Percentiles rank a stretch among this genome's conserved stretches.
These are phyloP conservation scores for Phytophthora kernoviae DNA, from an alignment of 352 stramenopile genomes.

Conservation along the genomic window DNA sequence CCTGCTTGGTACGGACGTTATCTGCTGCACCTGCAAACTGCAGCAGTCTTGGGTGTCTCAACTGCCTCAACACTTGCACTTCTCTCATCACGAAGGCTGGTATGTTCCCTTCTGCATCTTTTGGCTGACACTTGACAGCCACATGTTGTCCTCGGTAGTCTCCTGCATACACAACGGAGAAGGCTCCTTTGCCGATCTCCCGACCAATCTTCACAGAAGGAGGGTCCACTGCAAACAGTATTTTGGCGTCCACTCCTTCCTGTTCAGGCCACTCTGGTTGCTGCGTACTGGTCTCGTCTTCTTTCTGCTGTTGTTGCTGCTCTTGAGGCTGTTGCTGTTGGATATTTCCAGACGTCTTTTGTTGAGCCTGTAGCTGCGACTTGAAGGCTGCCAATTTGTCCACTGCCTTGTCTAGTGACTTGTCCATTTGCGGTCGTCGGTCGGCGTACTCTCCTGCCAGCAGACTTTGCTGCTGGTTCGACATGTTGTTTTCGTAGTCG, in stretches of 20 bases:
- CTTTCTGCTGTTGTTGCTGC: slow-evolving; percentile 18
- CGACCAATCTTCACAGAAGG: slow-evolving; percentile 71
- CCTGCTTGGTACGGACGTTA: slow-evolving; percentile 68
- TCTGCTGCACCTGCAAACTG: slow-evolving; percentile 79
- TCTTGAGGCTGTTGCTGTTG: slow-evolving; percentile 22
- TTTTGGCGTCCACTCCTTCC: slow-evolving; percentile 16
- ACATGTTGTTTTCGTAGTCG: slow-evolving; percentile 19
- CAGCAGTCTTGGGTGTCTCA: slow-evolving; percentile 76
- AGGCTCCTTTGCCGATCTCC: slow-evolving; percentile 86
- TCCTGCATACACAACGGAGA: slow-evolving; percentile 79
- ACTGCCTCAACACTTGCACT: slow-evolving; percentile 68
- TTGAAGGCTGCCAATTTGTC: slow-evolving; percentile 27
- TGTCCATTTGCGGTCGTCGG: slow-evolving; percentile 25
- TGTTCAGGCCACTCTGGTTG: slow-evolving; percentile 29
- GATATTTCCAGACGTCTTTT: slow-evolving; percentile 6
- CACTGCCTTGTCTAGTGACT: slow-evolving; percentile 7
- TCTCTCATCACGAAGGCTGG: slow-evolving; percentile 80
- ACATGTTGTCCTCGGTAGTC: slow-evolving; percentile 78
- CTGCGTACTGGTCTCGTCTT: slow-evolving; percentile 22
- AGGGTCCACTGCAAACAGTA: slow-evolving; percentile 65
- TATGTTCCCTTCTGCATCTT: slow-evolving; percentile 72
- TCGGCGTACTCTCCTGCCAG: slow-evolving; percentile 43
- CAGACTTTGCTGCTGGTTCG: slow-evolving; percentile 37
- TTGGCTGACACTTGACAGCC: slow-evolving; percentile 87
- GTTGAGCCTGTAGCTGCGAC: slow-evolving; percentile 28